Percentiles rank a stretch among this genome's conserved stretches.
Conservation (phyloP, 208 protist species). For the Angomonas deanei region DNA sequence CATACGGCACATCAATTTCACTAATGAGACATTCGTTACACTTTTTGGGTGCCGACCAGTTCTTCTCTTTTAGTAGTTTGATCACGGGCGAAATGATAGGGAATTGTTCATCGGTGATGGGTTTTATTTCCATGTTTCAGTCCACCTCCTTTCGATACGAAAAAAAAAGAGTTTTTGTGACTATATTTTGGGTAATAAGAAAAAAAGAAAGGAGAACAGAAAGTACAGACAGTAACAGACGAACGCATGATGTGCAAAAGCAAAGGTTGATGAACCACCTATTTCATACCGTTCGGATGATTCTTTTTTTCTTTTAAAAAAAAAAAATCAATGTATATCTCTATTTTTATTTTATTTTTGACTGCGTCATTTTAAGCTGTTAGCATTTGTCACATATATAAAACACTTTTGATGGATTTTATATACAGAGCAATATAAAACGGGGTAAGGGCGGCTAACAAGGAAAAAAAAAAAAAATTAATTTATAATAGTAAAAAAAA, state of each 20-base stretch:
- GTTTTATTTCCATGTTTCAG: too few relatives aligned
- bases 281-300: too few relatives aligned
- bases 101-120: neutral
- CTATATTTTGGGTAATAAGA: too few relatives aligned
- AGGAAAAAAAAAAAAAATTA: neutral
- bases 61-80: neutral
- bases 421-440: neutral
- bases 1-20: neutral
- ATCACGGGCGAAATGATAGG: neutral
- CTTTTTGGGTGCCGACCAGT: neutral
- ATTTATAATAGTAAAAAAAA: neutral
- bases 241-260: too few relatives aligned
- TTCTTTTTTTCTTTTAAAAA: too few relatives aligned
- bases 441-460: neutral
- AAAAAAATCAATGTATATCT: too few relatives aligned
- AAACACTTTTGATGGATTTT: too few relatives aligned
- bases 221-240: neutral
- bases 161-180: conserved; percentile 4
- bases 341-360: too few relatives aligned
- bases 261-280: too few relatives aligned
- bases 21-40: neutral
- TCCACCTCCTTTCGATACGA: neutral
- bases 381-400: too few relatives aligned
- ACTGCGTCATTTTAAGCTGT: too few relatives aligned
- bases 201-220: neutral